Evolutionary conservation across 768 basidiomycete species (phyloP).

Genomic region (Grammothele lineata): DNA sequence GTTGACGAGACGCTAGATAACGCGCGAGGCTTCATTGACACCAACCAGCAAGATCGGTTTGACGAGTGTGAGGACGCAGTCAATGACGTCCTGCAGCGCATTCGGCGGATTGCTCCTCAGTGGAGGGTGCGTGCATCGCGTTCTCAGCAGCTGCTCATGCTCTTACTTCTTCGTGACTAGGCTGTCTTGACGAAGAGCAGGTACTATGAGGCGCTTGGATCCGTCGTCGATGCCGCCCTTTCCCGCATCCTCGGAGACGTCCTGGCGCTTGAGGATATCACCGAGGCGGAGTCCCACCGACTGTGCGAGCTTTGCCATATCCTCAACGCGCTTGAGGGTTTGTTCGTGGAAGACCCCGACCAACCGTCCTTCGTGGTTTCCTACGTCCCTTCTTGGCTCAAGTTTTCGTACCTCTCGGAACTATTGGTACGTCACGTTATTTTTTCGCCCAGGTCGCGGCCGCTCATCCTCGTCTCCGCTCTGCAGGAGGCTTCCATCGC

Average conservation of each 20-base stretch:
- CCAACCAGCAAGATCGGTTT: conserved; percentile 67
- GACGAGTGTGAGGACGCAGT: conserved; percentile 74
- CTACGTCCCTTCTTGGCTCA: conserved; percentile 91
- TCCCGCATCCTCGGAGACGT: conserved; percentile 67
- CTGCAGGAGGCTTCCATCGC: conserved; percentile 84
- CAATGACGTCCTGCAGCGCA: conserved; percentile 54
- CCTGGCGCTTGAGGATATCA: conserved; percentile 77
- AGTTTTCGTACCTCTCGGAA: conserved; percentile 92
- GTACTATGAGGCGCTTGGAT: conserved; percentile 69
- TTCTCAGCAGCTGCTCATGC: no score
- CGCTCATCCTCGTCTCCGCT: neutral
- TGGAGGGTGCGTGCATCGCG: conserved; percentile 58
- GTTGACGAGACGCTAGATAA: conserved; percentile 46
- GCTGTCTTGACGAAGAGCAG: conserved; percentile 63
- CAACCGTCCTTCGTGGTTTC: conserved; percentile 74
- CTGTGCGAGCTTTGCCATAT: conserved; percentile 81
- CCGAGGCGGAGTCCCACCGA: conserved; percentile 80
- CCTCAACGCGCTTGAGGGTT: conserved; percentile 70
- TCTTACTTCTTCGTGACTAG: conserved; percentile 31
- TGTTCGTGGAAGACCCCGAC: conserved; percentile 66
- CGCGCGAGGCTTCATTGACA: conserved; percentile 64
- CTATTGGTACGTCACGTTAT: conserved; percentile 61
- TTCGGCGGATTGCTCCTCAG: conserved; percentile 57
- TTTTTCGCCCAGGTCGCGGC: neutral
- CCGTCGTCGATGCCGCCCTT: conserved; percentile 64